Percentiles rank a stretch among this genome's conserved stretches.
Conservation (phyloP, 495 filamentous ascomycete species). For the Bombardia bombarda region DNA sequence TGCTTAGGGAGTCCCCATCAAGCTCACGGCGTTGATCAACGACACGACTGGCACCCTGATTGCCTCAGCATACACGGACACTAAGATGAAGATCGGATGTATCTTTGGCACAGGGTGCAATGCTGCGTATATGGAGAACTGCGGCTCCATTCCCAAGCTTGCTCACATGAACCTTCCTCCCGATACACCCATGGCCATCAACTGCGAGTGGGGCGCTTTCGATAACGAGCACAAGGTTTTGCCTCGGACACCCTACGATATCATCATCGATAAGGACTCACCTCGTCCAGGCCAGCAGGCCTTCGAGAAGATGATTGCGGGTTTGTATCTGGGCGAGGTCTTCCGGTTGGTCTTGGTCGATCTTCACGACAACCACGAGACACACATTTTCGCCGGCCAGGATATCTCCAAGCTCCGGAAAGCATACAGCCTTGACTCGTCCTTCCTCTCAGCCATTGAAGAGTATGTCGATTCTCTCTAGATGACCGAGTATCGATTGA, state of each 20-base stretch:
- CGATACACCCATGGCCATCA: constrained; percentile 89
- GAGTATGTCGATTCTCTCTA: constrained; percentile 42
- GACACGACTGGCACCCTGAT: constrained; percentile 99
- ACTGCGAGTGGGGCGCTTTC: constrained; percentile 98
- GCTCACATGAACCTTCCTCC: constrained; percentile 88
- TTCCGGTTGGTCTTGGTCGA: constrained; percentile 87
- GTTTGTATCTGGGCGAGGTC: constrained; percentile 90
- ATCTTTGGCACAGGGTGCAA: constrained; percentile 99
- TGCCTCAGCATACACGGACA: constrained; percentile 90
- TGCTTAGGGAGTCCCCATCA: constrained; percentile 75
- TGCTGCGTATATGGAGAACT: constrained; percentile 94
- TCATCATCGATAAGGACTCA: constrained; percentile 84
- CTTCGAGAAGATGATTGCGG: constrained; percentile 98
- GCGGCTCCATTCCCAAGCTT: constrained; percentile 86
- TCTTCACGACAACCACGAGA: constrained; percentile 66
- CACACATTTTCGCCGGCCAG: constrained; percentile 75
- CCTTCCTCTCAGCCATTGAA: constrained; percentile 93
- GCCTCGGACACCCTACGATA: constrained; percentile 77
- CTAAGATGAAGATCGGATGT: constrained; percentile 86
- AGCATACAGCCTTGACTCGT: constrained; percentile 81
- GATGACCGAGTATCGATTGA: neutral
- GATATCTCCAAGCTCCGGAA: constrained; percentile 71
- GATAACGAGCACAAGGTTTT: constrained; percentile 94
- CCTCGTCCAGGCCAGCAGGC: constrained; percentile 92
- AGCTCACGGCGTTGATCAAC: constrained; percentile 88